Evolutionary conservation across 75 land plant species (phyloP).

Genomic region (Sequoia sempervirens): DNA sequence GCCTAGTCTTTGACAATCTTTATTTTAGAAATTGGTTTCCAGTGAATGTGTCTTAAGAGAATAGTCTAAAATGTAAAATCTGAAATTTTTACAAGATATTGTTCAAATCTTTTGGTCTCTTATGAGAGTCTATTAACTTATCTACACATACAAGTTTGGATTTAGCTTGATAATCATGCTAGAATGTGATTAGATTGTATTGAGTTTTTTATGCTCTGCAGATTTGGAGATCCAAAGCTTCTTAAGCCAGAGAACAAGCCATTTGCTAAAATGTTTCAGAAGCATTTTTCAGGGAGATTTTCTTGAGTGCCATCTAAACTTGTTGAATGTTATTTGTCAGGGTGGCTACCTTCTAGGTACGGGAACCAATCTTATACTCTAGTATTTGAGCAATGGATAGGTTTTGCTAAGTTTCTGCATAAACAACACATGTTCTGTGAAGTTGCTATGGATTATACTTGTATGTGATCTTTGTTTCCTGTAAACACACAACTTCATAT

Average conservation of each 20-base stretch:
- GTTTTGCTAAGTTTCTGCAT: neutral
- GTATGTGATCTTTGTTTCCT: neutral
- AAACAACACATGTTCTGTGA: neutral
- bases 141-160: neutral
- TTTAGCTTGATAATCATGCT: neutral
- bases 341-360: constrained; percentile 94
- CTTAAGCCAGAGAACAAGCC: constrained; percentile 86
- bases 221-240: constrained; percentile 94
- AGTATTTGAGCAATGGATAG: constrained; percentile 91
- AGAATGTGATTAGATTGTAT: neutral
- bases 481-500: neutral
- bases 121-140: neutral
- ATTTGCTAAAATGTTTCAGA: constrained; percentile 93
- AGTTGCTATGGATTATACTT: neutral
- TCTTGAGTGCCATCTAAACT: constrained; percentile 73
- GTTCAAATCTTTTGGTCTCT: neutral
- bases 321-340: constrained; percentile 69
- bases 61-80: constrained; percentile 50
- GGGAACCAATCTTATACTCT: constrained; percentile 84
- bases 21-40: neutral
- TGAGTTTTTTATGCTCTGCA: constrained; percentile 16
- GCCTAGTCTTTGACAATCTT: neutral
- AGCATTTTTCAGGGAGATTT: constrained; percentile 84
- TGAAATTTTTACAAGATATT: neutral
- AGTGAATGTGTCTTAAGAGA: constrained; percentile 39